Conservation (phyloP, 176 grass and related monocot genomes). For the Poa pratensis region DNA sequence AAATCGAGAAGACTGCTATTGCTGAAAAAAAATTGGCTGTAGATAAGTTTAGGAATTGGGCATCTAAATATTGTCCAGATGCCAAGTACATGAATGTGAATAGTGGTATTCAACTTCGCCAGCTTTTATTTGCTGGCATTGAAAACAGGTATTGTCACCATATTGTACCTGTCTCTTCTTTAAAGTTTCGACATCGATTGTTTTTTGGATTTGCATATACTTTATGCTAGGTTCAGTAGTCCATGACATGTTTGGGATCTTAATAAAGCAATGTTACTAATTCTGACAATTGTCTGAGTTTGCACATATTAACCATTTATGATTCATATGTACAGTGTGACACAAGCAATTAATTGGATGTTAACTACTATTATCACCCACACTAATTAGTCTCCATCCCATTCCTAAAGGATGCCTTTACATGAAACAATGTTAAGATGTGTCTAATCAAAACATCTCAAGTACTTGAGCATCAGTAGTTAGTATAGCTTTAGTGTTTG, state of each 20-base stretch:
- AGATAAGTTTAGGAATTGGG: slow-evolving; percentile 80
- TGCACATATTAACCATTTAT: neutral
- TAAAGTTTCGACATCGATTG: neutral
- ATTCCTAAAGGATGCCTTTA: slow-evolving; percentile 13
- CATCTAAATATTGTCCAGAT: slow-evolving; percentile 77
- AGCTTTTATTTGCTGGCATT: slow-evolving; percentile 83
- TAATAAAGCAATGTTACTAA: neutral
- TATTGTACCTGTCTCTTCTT: slow-evolving; percentile 21
- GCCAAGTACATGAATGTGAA: slow-evolving; percentile 93
- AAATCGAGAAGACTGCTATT: slow-evolving; percentile 81
- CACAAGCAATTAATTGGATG: neutral
- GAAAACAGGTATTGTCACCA: slow-evolving; percentile 63
- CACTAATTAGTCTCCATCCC: slow-evolving; percentile 16
- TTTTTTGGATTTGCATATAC: slow-evolving; percentile 10
- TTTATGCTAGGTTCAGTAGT: neutral
- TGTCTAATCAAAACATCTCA: slow-evolving; percentile 17
- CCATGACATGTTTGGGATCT: slow-evolving; percentile 14
- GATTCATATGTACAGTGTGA: slow-evolving; percentile 1
- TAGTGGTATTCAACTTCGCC: slow-evolving; percentile 85
- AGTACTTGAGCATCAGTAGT: neutral
- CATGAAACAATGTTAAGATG: neutral
- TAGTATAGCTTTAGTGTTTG: neutral
- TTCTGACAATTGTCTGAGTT: neutral
- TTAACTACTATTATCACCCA: neutral
- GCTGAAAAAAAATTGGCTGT: slow-evolving; percentile 67